Evolutionary conservation across 2,329 filamentous ascomycete genomes (phyloP).

Genomic region (Davidsoniella virescens): DNA sequence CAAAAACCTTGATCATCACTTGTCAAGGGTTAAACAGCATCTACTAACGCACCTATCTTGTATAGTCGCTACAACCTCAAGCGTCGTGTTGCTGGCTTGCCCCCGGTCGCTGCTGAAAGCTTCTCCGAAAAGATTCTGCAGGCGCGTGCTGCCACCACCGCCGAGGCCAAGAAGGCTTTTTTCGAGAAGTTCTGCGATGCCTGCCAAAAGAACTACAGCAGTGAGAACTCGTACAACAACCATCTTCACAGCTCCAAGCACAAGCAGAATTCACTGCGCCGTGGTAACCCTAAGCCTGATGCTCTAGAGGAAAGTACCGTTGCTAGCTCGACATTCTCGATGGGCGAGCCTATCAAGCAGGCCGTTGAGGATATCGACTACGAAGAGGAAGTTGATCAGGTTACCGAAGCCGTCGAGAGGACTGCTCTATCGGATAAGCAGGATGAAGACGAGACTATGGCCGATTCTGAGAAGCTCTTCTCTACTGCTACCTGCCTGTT

Average conservation of each 20-base stretch:
- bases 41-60: not conserved
- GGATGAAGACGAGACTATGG: slow-evolving; percentile 27
- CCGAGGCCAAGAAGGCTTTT: slow-evolving; percentile 72
- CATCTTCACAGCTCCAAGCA: slow-evolving; percentile 87
- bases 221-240: slow-evolving; percentile 89
- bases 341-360: slow-evolving; percentile 55
- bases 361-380: slow-evolving; percentile 42
- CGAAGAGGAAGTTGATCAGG: slow-evolving; percentile 59
- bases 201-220: slow-evolving; percentile 89
- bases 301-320: slow-evolving; percentile 65
- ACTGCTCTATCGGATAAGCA: slow-evolving; percentile 43
- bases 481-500: slow-evolving; percentile 57
- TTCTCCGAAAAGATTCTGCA: slow-evolving; percentile 94
- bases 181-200: slow-evolving; percentile 71
- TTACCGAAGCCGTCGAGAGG: slow-evolving; percentile 63
- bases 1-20: not conserved
- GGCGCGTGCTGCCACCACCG: slow-evolving; percentile 68
- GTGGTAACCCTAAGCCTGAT: slow-evolving; percentile 27
- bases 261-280: slow-evolving; percentile 27
- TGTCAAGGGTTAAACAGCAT: slow-evolving; percentile 3
- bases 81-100: slow-evolving; percentile 75
- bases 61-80: slow-evolving; percentile 85
- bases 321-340: slow-evolving; percentile 78
- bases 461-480: slow-evolving; percentile 23
- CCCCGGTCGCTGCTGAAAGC: slow-evolving; percentile 77